Conservation (phyloP, 1,284 basidiomycete species). For the Mycena citricolor region DNA sequence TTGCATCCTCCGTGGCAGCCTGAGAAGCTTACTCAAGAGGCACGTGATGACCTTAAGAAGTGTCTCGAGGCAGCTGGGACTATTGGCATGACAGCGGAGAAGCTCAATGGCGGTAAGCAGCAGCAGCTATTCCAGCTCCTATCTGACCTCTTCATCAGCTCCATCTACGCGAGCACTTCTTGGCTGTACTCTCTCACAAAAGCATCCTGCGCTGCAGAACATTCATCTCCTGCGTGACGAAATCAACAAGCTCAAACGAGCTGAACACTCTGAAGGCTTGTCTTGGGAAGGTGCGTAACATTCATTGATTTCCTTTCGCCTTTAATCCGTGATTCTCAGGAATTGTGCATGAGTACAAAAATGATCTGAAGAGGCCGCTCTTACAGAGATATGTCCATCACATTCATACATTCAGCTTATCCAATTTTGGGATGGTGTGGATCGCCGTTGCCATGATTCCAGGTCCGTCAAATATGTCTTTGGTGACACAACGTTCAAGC, state of each 20-base stretch:
- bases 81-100: no score
- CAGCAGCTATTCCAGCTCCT: background rate
- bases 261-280: no score
- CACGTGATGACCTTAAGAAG: background rate
- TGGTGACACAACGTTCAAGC: conserved; percentile 7
- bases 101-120: background rate
- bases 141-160: background rate
- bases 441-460: no score
- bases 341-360: no score
- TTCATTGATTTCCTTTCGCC: no score
- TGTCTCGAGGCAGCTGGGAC: background rate
- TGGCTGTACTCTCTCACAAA: background rate
- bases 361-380: no score
- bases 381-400: no score
- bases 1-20: conserved; percentile 9
- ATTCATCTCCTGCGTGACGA: background rate
- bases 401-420: no score
- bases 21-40: conserved; percentile 3
- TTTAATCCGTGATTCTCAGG: no score
- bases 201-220: conserved; percentile 3
- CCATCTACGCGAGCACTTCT: background rate
- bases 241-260: background rate
- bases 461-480: background rate
- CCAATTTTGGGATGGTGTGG: no score
- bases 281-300: no score